phyloP scores from a whole-genome alignment of 2,329 filamentous ascomycete genomes.

The Raffaelea ambrosiae region DNA sequence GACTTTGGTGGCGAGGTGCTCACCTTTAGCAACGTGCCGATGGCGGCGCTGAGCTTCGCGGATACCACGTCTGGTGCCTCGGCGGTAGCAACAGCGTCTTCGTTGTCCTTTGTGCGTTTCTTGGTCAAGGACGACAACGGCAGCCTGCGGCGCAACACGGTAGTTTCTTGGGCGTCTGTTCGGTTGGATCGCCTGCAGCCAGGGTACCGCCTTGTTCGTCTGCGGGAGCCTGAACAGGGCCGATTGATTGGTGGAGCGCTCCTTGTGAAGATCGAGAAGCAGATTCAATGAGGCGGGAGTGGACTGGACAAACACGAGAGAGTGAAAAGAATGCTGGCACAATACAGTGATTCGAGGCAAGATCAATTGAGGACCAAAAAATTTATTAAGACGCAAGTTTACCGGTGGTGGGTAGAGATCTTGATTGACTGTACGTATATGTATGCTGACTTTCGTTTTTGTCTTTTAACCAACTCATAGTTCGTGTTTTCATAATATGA shows the following conservation, averaged over 20 bases:
- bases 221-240: conserved; percentile 59
- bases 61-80: background rate
- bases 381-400: too few relatives aligned
- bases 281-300: conserved; percentile 7
- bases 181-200: conserved; percentile 69
- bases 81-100: conserved; percentile 46
- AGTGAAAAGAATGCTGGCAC: too few relatives aligned
- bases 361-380: too few relatives aligned
- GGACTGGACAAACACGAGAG: background rate
- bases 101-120: conserved; percentile 69
- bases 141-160: conserved; percentile 59
- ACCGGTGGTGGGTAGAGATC: too few relatives aligned
- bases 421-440: too few relatives aligned
- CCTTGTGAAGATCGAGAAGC: conserved; percentile 66
- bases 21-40: conserved; percentile 42
- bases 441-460: too few relatives aligned
- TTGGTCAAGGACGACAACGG: conserved; percentile 77
- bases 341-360: too few relatives aligned
- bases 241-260: conserved; percentile 58
- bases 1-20: conserved; percentile 54
- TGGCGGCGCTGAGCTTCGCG: conserved; percentile 40
- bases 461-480: too few relatives aligned
- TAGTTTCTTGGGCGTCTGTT: conserved; percentile 85
- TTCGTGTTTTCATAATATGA: too few relatives aligned
- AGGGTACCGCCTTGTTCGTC: conserved; percentile 69